Evolutionary conservation across 805 yeast species (phyloP).

Genomic region (Sugiyamaella valdiviana): DNA sequence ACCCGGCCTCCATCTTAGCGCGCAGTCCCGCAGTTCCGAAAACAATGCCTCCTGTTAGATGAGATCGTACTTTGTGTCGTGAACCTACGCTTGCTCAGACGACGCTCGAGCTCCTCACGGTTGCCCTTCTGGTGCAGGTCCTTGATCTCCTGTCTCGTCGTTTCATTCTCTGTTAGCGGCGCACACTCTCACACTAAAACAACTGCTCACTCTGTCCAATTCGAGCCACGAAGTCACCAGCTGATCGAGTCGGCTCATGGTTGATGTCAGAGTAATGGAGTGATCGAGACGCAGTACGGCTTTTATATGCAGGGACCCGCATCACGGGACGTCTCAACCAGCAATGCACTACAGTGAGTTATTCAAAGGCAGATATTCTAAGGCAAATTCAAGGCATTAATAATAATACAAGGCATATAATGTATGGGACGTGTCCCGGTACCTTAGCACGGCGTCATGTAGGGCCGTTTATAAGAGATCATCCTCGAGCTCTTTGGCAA

Average conservation of each 20-base stretch:
- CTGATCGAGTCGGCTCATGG: conserved; percentile 9
- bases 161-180: conserved; percentile 12
- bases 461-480: conserved; percentile 22
- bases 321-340: not conserved
- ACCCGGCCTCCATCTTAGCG: conserved; percentile 86
- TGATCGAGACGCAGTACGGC: not conserved
- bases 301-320: not conserved
- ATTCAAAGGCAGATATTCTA: too few species aligned
- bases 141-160: conserved; percentile 51
- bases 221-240: conserved; percentile 19
- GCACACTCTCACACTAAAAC: not conserved
- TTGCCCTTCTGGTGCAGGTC: conserved; percentile 37
- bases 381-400: too few species aligned
- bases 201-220: conserved; percentile 15
- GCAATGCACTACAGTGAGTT: too few species aligned
- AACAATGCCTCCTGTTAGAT: conserved; percentile 41
- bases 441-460: too few species aligned
- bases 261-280: not conserved
- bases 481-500: conserved; percentile 27
- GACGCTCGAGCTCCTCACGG: conserved; percentile 42
- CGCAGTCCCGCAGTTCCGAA: conserved; percentile 96
- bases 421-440: too few species aligned
- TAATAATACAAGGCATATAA: too few species aligned
- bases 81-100: conserved; percentile 39
- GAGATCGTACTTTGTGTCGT: not conserved